A percentile compares a stretch with the other conserved stretches of the same genome.
Conservation (phyloP, 768 basidiomycete species). For the Leccinum longicurvipes region DNA sequence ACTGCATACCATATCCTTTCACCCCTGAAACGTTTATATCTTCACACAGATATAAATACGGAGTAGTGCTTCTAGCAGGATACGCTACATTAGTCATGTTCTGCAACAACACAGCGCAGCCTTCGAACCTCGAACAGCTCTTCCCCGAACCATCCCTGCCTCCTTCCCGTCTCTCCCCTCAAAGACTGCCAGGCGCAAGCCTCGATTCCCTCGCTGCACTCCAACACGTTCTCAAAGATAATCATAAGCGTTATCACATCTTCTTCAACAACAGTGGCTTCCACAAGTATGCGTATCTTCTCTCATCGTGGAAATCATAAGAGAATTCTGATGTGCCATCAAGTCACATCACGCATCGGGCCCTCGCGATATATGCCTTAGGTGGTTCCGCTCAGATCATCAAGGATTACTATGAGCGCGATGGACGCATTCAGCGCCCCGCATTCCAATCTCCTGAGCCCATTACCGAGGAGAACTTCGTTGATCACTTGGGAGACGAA, state of each 20-base stretch:
- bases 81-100: too few relatives aligned
- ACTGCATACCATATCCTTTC: too few relatives aligned
- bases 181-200: slow-evolving; percentile 27
- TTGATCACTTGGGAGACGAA: slow-evolving; percentile 24
- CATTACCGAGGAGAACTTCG: slow-evolving; percentile 24
- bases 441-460: slow-evolving; percentile 21
- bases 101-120: too few relatives aligned
- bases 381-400: slow-evolving; percentile 24
- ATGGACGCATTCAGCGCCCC: slow-evolving; percentile 21
- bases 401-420: slow-evolving; percentile 25
- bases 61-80: too few relatives aligned
- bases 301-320: too few relatives aligned
- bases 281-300: slow-evolving; percentile 44
- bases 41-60: too few relatives aligned
- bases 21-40: too few relatives aligned
- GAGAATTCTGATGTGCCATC: background rate
- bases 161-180: slow-evolving; percentile 23
- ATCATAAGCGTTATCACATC: slow-evolving; percentile 45
- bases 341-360: slow-evolving; percentile 31
- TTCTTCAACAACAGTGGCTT: slow-evolving; percentile 45
- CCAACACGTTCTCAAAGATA: slow-evolving; percentile 41
- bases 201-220: slow-evolving; percentile 21
- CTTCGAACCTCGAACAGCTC: slow-evolving; percentile 14
- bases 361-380: slow-evolving; percentile 26
- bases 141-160: slow-evolving; percentile 27